Conservation (phyloP, 257 asterid species). For the Nicotiana otophora region DNA sequence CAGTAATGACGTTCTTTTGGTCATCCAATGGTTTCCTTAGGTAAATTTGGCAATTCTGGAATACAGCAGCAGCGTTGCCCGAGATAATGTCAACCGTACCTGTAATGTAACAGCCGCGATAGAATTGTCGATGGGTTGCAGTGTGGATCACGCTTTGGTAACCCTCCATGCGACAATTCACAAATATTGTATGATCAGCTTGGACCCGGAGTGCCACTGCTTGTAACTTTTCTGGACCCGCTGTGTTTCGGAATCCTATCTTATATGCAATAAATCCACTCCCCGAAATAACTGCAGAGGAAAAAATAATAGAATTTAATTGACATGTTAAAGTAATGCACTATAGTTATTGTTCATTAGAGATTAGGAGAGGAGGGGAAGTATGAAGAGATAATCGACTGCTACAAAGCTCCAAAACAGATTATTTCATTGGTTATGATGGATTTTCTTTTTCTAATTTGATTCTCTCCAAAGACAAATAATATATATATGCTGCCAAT, state of each 20-base stretch:
- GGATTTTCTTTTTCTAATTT: no score
- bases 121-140: conserved; percentile 69
- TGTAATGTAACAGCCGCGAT: conserved; percentile 64
- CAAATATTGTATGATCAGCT: conserved; percentile 56
- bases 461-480: no score
- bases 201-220: conserved; percentile 90
- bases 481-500: no score
- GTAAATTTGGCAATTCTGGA: conserved; percentile 76
- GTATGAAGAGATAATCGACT: neutral
- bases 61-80: conserved; percentile 67
- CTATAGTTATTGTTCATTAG: neutral
- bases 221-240: conserved; percentile 84
- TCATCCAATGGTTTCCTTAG: conserved; percentile 45
- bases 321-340: neutral
- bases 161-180: conserved; percentile 81
- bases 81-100: conserved; percentile 74
- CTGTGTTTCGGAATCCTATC: conserved; percentile 77
- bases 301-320: neutral
- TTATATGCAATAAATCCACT: conserved; percentile 73
- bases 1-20: conserved; percentile 58
- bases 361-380: neutral
- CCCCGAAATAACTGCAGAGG: conserved; percentile 59
- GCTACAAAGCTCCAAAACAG: neutral
- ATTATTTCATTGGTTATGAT: neutral
- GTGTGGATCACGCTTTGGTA: conserved; percentile 60